Evolutionary conservation across 192 early-diverging fungal genomes (phyloP), one percentile per base, ranked within the genome.

Genomic region (Thoreauomyces humboldtii): DNA sequence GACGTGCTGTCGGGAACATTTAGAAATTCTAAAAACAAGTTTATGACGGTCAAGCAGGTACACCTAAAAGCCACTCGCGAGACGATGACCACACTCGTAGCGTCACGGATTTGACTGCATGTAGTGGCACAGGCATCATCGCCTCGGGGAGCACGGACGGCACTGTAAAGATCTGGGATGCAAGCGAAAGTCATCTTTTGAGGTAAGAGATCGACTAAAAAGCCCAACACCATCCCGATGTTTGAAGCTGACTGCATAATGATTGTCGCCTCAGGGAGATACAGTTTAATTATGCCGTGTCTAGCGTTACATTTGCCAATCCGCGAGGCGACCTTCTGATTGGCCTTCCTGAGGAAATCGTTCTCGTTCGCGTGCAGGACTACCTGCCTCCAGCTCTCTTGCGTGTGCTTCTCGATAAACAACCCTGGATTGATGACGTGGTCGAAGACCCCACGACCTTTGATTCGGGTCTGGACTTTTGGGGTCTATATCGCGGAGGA

Each of bases 241-340:
- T n/a, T n/a, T n/a, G n/a, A n/a, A n/a, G n/a, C n/a, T n/a, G n/a
- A n/a, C n/a, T n/a, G n/a, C n/a, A n/a, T n/a, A n/a, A n/a, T n/a
- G n/a, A n/a, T n/a, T n/a, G n/a, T n/a, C n/a, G n/a, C n/a, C n/a
- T 6, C 54, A 79, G 79, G 36, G 81, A 83, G 63, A 71, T 83
- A 3, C 81, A 83, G 50, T 83, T 83, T 52, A 70, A 68, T 37
- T 73, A 75, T 15, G 59, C 73, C 22, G 34, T 83, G 7, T 36
- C 41, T 21, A 43, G 70, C 15, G 37, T 83, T 4, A 24, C 28
- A 21, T 81, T 83, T 64, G 65, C 58, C 27, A 83, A 83, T 60
- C 41, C 25, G 1, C 67, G 74, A 19, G 78, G 73, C 4, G 81
- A 83, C 46, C 63, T 83, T 7, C 66, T 83, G 0, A 61, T 83